phyloP scores from a whole-genome alignment of 1,284 basidiomycete species.

The Apiotrichum gamsii region DNA sequence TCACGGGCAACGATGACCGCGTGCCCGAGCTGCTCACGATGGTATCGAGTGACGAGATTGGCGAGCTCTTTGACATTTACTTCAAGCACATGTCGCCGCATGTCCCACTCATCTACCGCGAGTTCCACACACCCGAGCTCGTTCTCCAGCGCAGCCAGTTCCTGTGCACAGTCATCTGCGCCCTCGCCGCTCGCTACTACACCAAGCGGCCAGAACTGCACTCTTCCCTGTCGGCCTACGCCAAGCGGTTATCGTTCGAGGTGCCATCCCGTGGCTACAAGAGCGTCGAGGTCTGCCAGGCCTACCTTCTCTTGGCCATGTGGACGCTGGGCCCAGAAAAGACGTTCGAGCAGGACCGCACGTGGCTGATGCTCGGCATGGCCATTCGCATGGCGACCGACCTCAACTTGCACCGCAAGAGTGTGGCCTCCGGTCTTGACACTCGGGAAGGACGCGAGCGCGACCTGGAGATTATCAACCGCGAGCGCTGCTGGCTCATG shows the following conservation, averaged over 20 bases:
- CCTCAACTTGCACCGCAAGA: constrained; percentile 88
- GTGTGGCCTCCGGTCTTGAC: constrained; percentile 60
- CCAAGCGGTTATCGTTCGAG: constrained; percentile 85
- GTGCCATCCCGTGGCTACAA: constrained; percentile 75
- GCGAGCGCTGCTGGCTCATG: constrained; percentile 88
- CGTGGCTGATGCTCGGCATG: constrained; percentile 76
- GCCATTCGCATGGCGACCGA: constrained; percentile 82
- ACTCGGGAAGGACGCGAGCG: constrained; percentile 57
- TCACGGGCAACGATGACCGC: constrained; percentile 14
- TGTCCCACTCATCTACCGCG: constrained; percentile 60
- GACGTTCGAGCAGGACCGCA: constrained; percentile 92
- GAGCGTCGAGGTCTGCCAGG: constrained; percentile 89
- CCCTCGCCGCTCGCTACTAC: constrained; percentile 88
- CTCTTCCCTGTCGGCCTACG: constrained; percentile 68
- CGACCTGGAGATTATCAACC: constrained; percentile 65
- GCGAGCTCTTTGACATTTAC: constrained; percentile 85
- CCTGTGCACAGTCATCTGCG: constrained; percentile 83
- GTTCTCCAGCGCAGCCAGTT: constrained; percentile 89
- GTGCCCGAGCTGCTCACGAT: constrained; percentile 80
- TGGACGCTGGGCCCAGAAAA: constrained; percentile 90
- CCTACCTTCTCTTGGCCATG: constrained; percentile 71
- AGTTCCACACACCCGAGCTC: constrained; percentile 84
- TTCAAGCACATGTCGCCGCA: constrained; percentile 49
- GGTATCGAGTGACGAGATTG: constrained; percentile 72
- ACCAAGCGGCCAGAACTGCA: constrained; percentile 76